A percentile compares a stretch with the other conserved stretches of the same genome.
Evolutionary conservation across 2,329 filamentous ascomycete species (phyloP).

Genomic region (Sporothrix euskadiensis): DNA sequence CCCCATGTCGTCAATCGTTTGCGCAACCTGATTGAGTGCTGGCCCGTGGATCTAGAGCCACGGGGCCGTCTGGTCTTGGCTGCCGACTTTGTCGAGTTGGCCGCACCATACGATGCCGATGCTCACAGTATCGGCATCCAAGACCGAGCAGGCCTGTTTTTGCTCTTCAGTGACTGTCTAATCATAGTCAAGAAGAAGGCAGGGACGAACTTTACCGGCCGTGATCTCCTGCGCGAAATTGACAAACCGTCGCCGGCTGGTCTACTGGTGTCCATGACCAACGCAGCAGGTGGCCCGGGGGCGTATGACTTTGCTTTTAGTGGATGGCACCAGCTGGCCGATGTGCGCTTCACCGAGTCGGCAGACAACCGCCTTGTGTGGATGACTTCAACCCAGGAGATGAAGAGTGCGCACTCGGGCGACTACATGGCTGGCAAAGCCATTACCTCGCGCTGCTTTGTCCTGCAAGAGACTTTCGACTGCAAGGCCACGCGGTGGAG

Average conservation of each 20-base stretch:
- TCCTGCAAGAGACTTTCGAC: constrained; percentile 74
- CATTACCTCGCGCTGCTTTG: constrained; percentile 65
- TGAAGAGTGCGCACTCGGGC: constrained; percentile 54
- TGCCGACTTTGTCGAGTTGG: constrained; percentile 75
- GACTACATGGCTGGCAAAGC: constrained; percentile 52
- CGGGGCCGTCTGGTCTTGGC: constrained; percentile 78
- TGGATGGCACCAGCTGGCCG: constrained; percentile 68
- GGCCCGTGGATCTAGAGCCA: constrained; percentile 71
- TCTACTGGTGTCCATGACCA: constrained; percentile 64
- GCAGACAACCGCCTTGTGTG: constrained; percentile 64
- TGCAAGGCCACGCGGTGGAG: constrained; percentile 72
- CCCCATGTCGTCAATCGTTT: constrained; percentile 72
- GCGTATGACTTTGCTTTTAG: constrained; percentile 73
- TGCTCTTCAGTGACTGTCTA: constrained; percentile 82
- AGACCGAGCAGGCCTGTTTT: constrained; percentile 66
- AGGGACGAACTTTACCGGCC: constrained; percentile 65
- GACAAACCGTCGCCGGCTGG: constrained; percentile 73
- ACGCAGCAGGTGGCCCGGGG: constrained; percentile 60
- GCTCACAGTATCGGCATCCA: constrained; percentile 47
- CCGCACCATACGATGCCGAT: constrained; percentile 63
- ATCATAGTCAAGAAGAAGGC: constrained; percentile 72
- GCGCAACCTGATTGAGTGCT: constrained; percentile 72
- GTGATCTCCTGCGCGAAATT: constrained; percentile 78
- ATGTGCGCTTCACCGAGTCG: constrained; percentile 73
- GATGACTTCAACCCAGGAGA: constrained; percentile 64